phyloP scores from a whole-genome alignment of 2,329 filamentous ascomycete species.

The Diplodia seriata region DNA sequence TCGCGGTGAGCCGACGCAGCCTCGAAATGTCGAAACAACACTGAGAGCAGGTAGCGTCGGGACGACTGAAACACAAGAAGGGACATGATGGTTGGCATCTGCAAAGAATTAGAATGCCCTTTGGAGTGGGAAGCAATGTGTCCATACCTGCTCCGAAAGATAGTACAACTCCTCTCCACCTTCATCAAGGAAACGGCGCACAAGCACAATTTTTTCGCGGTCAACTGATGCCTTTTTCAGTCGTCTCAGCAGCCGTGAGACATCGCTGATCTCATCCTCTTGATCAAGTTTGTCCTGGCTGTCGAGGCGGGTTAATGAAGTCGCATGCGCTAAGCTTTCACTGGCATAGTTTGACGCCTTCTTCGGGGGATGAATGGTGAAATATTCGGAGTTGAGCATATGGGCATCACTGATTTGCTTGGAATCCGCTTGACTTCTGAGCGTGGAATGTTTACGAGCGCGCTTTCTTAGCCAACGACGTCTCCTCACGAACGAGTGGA shows the following conservation, averaged over 20 bases:
- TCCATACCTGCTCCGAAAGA: slow-evolving; percentile 66
- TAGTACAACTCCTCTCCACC: slow-evolving; percentile 77
- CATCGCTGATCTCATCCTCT: slow-evolving; percentile 62
- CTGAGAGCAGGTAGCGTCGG: slow-evolving; percentile 74
- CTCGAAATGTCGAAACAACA: slow-evolving; percentile 66
- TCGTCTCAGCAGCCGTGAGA: slow-evolving; percentile 71
- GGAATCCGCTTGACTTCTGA: neutral
- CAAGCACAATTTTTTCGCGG: slow-evolving; percentile 84
- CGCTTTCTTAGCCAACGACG: slow-evolving; percentile 73
- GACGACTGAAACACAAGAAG: slow-evolving; percentile 90
- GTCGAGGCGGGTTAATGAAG: neutral
- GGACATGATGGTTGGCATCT: slow-evolving; percentile 57
- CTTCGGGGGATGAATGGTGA: slow-evolving; percentile 67
- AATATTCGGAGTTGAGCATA: slow-evolving; percentile 78
- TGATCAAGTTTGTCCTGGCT: slow-evolving; percentile 50
- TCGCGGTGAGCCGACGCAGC: slow-evolving; percentile 57
- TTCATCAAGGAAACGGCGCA: slow-evolving; percentile 81
- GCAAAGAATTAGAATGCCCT: neutral
- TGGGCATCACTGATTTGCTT: slow-evolving; percentile 60
- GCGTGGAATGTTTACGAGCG: slow-evolving; percentile 20
- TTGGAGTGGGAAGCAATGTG: neutral
- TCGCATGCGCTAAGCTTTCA: slow-evolving; percentile 7
- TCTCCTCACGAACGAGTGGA: slow-evolving; percentile 90
- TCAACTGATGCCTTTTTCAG: slow-evolving; percentile 79
- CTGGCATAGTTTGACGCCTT: slow-evolving; percentile 1